Evolutionary conservation across 164 flowering plant genomes (phyloP).

Genomic region (Nelumbo lutea): DNA sequence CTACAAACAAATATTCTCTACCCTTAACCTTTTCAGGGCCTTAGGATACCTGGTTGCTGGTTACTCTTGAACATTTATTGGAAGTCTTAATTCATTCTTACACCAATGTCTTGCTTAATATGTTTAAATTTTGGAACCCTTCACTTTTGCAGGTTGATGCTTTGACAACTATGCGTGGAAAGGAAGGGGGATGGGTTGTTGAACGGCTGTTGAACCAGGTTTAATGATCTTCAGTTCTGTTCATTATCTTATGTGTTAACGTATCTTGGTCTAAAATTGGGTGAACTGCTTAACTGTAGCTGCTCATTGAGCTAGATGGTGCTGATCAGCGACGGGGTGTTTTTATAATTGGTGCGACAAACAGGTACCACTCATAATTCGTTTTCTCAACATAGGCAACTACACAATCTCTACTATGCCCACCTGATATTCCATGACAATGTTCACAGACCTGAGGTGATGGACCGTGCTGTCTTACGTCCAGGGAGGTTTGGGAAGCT

Average conservation of each 20-base stretch:
- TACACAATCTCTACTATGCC: no score
- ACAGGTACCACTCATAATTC: conserved; percentile 44
- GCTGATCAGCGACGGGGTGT: conserved; percentile 72
- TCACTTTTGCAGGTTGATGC: conserved; percentile 72
- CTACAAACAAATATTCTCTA: no score
- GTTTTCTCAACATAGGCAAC: background rate
- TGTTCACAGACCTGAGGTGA: conserved; percentile 64
- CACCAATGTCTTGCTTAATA: no score
- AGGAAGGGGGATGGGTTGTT: conserved; percentile 84
- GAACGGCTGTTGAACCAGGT: conserved; percentile 86
- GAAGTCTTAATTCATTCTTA: no score
- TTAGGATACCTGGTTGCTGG: conserved; percentile 1
- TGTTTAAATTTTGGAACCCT: background rate
- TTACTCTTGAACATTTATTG: background rate
- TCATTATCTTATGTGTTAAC: background rate
- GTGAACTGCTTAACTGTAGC: conserved; percentile 36
- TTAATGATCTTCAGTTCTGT: conserved; percentile 1
- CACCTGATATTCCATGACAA: background rate
- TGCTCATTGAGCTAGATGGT: conserved; percentile 87
- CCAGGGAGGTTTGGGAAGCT: conserved; percentile 92
- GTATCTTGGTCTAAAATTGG: conserved; percentile 2
- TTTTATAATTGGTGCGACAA: conserved; percentile 92
- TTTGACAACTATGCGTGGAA: conserved; percentile 74
- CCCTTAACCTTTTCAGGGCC: background rate
- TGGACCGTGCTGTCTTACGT: conserved; percentile 75